A percentile compares a stretch with the other conserved stretches of the same genome.
Conservation (phyloP, 1,139 yeast species). For the Scheffersomyces stambukii region DNA sequence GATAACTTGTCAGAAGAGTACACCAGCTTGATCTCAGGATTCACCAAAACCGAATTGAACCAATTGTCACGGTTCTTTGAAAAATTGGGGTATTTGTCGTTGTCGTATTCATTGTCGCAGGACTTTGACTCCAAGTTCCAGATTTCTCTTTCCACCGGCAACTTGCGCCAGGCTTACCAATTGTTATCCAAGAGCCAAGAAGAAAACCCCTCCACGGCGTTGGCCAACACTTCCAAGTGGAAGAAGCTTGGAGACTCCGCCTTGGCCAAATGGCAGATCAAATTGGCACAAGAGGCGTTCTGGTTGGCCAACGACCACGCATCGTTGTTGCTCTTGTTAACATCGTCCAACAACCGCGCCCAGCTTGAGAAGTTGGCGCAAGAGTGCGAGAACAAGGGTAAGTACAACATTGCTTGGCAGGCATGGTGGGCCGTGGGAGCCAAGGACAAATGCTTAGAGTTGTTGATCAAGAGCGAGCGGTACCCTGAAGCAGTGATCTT, state of each 20-base stretch:
- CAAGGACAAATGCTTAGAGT: conserved; percentile 55
- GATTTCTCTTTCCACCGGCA: conserved; percentile 53
- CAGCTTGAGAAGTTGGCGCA: conserved; percentile 61
- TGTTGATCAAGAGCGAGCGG: conserved; percentile 68
- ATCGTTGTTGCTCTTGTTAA: conserved; percentile 75
- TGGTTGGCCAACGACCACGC: conserved; percentile 78
- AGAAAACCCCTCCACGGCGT: conserved; percentile 34
- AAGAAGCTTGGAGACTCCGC: conserved; percentile 88
- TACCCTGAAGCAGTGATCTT: conserved; percentile 82
- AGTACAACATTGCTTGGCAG: conserved; percentile 87
- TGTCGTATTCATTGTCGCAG: conserved; percentile 77
- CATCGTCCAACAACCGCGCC: conserved; percentile 69
- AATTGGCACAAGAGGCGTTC: conserved; percentile 77
- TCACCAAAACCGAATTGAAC: conserved; percentile 65
- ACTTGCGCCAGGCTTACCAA: conserved; percentile 67
- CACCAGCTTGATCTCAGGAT: conserved; percentile 33
- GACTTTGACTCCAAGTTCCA: conserved; percentile 87
- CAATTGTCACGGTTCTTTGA: conserved; percentile 91
- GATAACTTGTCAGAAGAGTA: conserved; percentile 61
- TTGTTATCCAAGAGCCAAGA: conserved; percentile 61
- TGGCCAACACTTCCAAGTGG: conserved; percentile 61
- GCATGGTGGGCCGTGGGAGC: conserved; percentile 87
- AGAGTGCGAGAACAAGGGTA: conserved; percentile 64
- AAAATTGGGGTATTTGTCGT: conserved; percentile 81
- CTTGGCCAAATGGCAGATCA: conserved; percentile 70